These are phyloP conservation scores for Mariannaea sp. DNA, from an alignment of 2,329 filamentous ascomycete genomes.

Conservation along the genomic window DNA sequence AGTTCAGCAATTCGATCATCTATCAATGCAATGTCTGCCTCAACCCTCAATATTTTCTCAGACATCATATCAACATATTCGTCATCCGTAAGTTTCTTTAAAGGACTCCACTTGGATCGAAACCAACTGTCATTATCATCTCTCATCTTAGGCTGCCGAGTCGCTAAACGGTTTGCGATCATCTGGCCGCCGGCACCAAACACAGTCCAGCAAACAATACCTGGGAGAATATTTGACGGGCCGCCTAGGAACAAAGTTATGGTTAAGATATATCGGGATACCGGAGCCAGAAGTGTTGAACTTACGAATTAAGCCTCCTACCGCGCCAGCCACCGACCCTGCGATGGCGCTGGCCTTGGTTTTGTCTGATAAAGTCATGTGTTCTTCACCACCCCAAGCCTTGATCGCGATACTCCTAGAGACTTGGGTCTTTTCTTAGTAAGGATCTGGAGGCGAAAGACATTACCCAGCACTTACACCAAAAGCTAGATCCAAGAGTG, in stretches of 20 bases:
- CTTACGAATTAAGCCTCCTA: slow-evolving; percentile 61
- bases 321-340: slow-evolving; percentile 70
- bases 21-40: slow-evolving; percentile 77
- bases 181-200: slow-evolving; percentile 48
- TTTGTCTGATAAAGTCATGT: slow-evolving; percentile 62
- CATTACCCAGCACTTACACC: slow-evolving; percentile 57
- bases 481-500: slow-evolving; percentile 75
- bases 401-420: slow-evolving; percentile 54
- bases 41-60: slow-evolving; percentile 72
- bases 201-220: slow-evolving; percentile 54
- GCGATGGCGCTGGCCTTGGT: slow-evolving; percentile 71
- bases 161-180: slow-evolving; percentile 41
- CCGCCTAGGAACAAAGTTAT: slow-evolving; percentile 49
- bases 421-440: slow-evolving; percentile 45
- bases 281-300: slow-evolving; percentile 15
- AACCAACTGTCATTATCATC: slow-evolving; percentile 50
- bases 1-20: slow-evolving; percentile 71
- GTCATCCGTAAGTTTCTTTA: slow-evolving; percentile 71
- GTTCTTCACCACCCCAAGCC: slow-evolving; percentile 55
- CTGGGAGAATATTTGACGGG: slow-evolving; percentile 57
- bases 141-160: slow-evolving; percentile 36
- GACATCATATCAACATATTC: slow-evolving; percentile 73
- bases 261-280: background rate
- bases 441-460: background rate
- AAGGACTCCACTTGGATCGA: slow-evolving; percentile 71